These are phyloP conservation scores for Fusarium chlamydosporum DNA, from an alignment of 2,329 filamentous ascomycete species.

Conservation along the genomic window DNA sequence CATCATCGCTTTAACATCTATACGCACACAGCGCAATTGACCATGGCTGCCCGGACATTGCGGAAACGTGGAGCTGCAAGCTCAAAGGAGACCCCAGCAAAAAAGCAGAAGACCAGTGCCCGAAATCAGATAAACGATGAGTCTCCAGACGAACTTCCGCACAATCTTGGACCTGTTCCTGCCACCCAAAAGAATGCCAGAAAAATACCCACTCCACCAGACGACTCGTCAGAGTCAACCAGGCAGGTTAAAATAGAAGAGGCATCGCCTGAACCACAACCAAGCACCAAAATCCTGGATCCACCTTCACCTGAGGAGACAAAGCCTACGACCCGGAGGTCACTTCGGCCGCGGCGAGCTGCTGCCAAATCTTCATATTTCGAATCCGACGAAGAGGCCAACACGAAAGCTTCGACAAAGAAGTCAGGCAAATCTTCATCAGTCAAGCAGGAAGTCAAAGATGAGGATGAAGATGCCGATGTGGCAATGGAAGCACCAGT, in stretches of 20 bases:
- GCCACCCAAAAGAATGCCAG: slow-evolving; percentile 11
- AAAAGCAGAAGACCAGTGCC: slow-evolving; percentile 25
- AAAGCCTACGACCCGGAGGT: slow-evolving; percentile 20
- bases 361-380: slow-evolving; percentile 35
- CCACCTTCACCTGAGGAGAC: background rate
- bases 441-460: slow-evolving; percentile 37
- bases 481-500: slow-evolving; percentile 21
- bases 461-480: slow-evolving; percentile 16
- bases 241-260: slow-evolving; percentile 11
- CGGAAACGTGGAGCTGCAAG: slow-evolving; percentile 29
- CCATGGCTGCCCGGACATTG: slow-evolving; percentile 35
- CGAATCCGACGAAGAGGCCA: slow-evolving; percentile 44
- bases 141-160: slow-evolving; percentile 36
- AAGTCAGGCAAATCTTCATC: slow-evolving; percentile 8
- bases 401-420: slow-evolving; percentile 1
- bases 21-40: background rate
- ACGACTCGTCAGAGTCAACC: background rate
- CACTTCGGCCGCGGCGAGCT: slow-evolving; percentile 34
- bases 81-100: slow-evolving; percentile 1
- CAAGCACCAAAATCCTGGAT: background rate
- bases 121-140: slow-evolving; percentile 1
- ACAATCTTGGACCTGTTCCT: slow-evolving; percentile 38
- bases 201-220: slow-evolving; percentile 4
- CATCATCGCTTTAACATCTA: slow-evolving; percentile 5
- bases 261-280: slow-evolving; percentile 3